Percentiles rank a stretch among this genome's conserved stretches.
Conservation (phyloP, 2,329 filamentous ascomycete species). For the Aureobasidium musti region DNA sequence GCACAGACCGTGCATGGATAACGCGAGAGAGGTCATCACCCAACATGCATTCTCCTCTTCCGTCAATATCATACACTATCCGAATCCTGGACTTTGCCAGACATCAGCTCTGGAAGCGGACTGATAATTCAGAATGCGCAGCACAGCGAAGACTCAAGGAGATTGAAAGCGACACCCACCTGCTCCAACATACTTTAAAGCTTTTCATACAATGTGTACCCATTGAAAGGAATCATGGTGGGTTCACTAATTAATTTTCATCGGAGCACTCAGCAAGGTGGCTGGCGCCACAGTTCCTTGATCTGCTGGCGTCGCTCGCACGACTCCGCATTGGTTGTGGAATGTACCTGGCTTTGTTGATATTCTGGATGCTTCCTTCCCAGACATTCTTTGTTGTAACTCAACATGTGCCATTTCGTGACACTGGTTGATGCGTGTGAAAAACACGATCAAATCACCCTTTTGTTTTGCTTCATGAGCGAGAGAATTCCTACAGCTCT, state of each 20-base stretch:
- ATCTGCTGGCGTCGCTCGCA: not conserved
- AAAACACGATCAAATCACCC: not conserved
- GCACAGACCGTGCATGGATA: not conserved
- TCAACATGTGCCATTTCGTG: not conserved
- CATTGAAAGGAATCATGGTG: no score
- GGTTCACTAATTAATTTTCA: no score
- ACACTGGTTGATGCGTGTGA: not conserved
- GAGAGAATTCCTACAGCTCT: not conserved
- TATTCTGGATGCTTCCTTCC: not conserved
- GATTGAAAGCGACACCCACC: no score
- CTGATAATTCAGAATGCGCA: not conserved
- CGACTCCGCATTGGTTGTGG: not conserved
- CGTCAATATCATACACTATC: not conserved
- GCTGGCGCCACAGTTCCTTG: not conserved
- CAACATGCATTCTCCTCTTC: not conserved
- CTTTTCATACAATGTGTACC: no score
- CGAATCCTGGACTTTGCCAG: no score
- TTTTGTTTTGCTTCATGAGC: not conserved
- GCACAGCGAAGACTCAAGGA: no score
- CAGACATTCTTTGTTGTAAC: not conserved
- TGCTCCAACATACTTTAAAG: not conserved
- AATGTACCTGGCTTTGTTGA: slow-evolving; percentile 9
- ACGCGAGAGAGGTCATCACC: not conserved
- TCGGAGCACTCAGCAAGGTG: not conserved
- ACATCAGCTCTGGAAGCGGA: not conserved